A percentile compares a stretch with the other conserved stretches of the same genome.
These are phyloP conservation scores for Neocallimastix lanati DNA, from an alignment of 192 early-diverging fungal genomes.

Conservation along the genomic window DNA sequence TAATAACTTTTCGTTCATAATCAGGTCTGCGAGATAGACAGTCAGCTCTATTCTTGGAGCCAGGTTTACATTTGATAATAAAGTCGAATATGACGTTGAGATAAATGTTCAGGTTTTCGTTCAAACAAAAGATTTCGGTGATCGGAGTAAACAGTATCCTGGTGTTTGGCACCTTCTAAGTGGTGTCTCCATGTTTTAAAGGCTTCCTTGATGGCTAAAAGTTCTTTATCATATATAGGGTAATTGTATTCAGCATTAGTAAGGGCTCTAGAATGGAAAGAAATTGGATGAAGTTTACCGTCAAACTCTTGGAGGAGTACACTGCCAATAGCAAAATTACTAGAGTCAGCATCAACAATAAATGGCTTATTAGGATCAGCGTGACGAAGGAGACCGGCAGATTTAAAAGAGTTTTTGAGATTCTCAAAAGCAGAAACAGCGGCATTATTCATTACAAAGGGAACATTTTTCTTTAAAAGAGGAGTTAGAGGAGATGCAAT, in stretches of 20 bases:
- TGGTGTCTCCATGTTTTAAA: slow-evolving; percentile 15
- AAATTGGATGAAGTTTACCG: too few relatives aligned
- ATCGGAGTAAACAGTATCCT: slow-evolving; percentile 14
- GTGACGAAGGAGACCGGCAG: not conserved
- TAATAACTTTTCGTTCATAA: too few relatives aligned
- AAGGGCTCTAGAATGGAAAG: too few relatives aligned
- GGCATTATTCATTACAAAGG: slow-evolving; percentile 5
- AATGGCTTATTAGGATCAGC: not conserved
- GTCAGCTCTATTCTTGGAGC: too few relatives aligned
- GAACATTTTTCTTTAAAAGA: slow-evolving; percentile 6
- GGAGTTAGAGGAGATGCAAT: slow-evolving; percentile 5
- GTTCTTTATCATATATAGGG: slow-evolving; percentile 14
- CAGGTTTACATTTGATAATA: too few relatives aligned
- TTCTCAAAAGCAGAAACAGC: not conserved
- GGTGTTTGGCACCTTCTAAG: slow-evolving; percentile 5
- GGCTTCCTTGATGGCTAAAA: slow-evolving; percentile 16
- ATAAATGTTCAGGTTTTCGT: too few relatives aligned
- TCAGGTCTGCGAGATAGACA: too few relatives aligned
- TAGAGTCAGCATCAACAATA: too few relatives aligned
- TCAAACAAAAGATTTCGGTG: too few relatives aligned
- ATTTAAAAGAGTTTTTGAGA: not conserved
- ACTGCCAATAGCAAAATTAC: not conserved
- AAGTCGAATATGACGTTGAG: too few relatives aligned
- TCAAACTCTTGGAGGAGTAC: not conserved
- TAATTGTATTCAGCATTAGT: slow-evolving; percentile 12